Evolutionary conservation across 805 yeast species (phyloP), one percentile per base, ranked within the genome.

Genomic region (Saccharomycopsis fodiens): DNA sequence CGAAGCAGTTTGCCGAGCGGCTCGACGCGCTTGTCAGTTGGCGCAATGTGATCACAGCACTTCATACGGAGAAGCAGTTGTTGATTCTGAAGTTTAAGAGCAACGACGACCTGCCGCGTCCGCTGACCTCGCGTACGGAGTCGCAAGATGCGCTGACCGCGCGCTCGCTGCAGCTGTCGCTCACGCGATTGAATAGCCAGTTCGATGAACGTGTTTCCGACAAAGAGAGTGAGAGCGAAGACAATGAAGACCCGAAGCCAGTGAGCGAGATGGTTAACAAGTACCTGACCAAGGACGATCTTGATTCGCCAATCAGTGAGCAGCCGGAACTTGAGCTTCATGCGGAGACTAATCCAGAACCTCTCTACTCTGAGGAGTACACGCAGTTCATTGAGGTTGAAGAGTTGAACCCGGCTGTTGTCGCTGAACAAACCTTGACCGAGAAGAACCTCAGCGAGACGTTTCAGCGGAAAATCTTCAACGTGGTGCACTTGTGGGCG

Each of bases 1-100:
- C 78, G 2, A 74, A 72, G 2, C 84, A 75, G 35, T 87, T 91
- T 56, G 73, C 69, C 29, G 66, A 70, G 31, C 70, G 85, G 29
- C 64, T 86, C 2, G 88, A 84, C 47, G 91, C 95, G 1, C 67
- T 91, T 46, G 79, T 75, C 32, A 82, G 96, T 0, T 91, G 97
- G 96, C 69, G 75, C 22, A 77, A 87, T 5, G 78, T 86, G 32
- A 77, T 88, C 0, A 74, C 72, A 38, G 83, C 87, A 1, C 76
- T 89, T 17, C 71, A 73, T 39, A 63, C 77, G 30, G 88, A 82
- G 55, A 66, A 80, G 1, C 64, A 69, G 13, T 72, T 81, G 3
- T 64, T 93, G 51, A 72, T 74, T 50, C 62, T 70, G 36, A 88
- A 96, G 96, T 50, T 42, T n/a, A 44, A 34, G 20, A n/a, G 21